Conservation (phyloP, 371 early-diverging fungal genomes). For the Chytridium lagenaria region DNA sequence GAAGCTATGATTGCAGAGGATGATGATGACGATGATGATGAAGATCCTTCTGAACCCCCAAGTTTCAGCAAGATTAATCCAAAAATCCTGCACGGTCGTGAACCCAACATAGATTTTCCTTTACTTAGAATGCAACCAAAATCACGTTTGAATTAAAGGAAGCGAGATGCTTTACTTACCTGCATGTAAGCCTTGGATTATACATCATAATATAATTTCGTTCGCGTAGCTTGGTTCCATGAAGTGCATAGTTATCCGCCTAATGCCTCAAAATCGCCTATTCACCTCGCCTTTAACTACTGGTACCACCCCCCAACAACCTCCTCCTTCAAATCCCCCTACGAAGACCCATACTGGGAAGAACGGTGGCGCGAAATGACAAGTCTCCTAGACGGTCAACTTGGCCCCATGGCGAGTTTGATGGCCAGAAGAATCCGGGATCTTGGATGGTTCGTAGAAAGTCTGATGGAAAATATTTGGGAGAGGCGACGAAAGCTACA, state of each 20-base stretch:
- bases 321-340: conserved; percentile 30
- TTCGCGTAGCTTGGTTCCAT: conserved; percentile 57
- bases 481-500: conserved; percentile 25
- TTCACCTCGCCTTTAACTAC: conserved; percentile 57
- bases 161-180: conserved; percentile 57
- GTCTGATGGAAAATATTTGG: conserved; percentile 28
- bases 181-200: conserved; percentile 37
- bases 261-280: neutral
- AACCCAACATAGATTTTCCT: conserved; percentile 26
- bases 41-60: conserved; percentile 35
- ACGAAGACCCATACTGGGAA: conserved; percentile 46
- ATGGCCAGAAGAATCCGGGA: conserved; percentile 30
- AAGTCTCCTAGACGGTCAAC: conserved; percentile 1
- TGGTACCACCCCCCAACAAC: conserved; percentile 56
- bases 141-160: conserved; percentile 39
- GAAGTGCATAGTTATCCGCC: conserved; percentile 47
- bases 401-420: conserved; percentile 13
- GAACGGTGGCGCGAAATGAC: conserved; percentile 23
- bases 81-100: conserved; percentile 18
- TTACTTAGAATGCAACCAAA: conserved; percentile 31
- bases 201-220: neutral
- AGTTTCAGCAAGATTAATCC: conserved; percentile 47
- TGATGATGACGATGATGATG: conserved; percentile 30
- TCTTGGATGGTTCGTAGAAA: conserved; percentile 26
- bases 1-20: conserved; percentile 29